These are phyloP conservation scores for Pichia sp. DNA, from an alignment of 1,139 yeast genomes.

Conservation along the genomic window DNA sequence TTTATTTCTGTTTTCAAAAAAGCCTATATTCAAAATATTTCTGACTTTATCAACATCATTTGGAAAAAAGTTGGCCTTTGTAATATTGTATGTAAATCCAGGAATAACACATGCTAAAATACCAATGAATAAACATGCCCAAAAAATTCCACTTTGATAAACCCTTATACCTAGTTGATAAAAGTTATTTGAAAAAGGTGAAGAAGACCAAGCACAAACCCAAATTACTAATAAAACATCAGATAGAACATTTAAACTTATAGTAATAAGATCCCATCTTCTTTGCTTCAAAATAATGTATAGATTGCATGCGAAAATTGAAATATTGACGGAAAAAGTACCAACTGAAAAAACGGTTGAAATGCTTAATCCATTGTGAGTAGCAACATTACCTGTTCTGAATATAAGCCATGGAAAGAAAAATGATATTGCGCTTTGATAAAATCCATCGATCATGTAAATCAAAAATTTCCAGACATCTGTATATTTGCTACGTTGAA, in stretches of 20 bases:
- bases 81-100: slow-evolving; percentile 44
- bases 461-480: slow-evolving; percentile 41
- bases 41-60: slow-evolving; percentile 51
- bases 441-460: slow-evolving; percentile 56
- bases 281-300: slow-evolving; percentile 50
- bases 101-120: slow-evolving; percentile 45
- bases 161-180: slow-evolving; percentile 51
- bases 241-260: slow-evolving; percentile 44
- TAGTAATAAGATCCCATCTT: slow-evolving; percentile 58
- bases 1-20: slow-evolving; percentile 28
- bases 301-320: slow-evolving; percentile 48
- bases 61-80: slow-evolving; percentile 43
- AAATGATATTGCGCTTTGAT: slow-evolving; percentile 51
- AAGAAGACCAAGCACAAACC: slow-evolving; percentile 57
- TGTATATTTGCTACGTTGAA: slow-evolving; percentile 40
- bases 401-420: slow-evolving; percentile 50
- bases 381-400: slow-evolving; percentile 37
- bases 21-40: slow-evolving; percentile 43
- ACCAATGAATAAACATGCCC: slow-evolving; percentile 46
- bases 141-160: slow-evolving; percentile 46
- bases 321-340: slow-evolving; percentile 40
- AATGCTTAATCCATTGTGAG: slow-evolving; percentile 43
- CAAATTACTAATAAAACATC: slow-evolving; percentile 51
- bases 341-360: slow-evolving; percentile 59
- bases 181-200: slow-evolving; percentile 37